phyloP scores from a whole-genome alignment of 805 yeast genomes.

The Wickerhamomyces hampshirensis region DNA sequence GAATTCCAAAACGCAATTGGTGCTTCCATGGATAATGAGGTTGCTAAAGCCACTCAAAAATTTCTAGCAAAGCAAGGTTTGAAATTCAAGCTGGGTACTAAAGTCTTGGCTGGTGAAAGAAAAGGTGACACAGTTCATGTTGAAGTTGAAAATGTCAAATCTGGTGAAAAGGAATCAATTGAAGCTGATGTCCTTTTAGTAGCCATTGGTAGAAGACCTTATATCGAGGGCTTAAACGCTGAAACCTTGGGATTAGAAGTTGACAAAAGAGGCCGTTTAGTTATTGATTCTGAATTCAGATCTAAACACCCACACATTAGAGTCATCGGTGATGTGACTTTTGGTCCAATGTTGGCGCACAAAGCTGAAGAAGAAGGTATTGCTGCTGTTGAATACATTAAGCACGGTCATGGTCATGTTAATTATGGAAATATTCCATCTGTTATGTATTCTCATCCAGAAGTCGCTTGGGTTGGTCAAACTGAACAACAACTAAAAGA shows the following conservation, averaged over 20 bases:
- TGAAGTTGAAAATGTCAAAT: conserved; percentile 85
- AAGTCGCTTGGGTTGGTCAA: conserved; percentile 99
- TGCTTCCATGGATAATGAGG: conserved; percentile 98
- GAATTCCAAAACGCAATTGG: conserved; percentile 91
- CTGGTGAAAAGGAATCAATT: conserved; percentile 70
- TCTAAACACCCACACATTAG: conserved; percentile 91
- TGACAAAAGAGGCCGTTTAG: conserved; percentile 89
- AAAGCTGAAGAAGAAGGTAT: conserved; percentile 99
- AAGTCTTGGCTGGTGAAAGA: conserved; percentile 82
- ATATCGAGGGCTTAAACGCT: conserved; percentile 81
- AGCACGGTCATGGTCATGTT: conserved; percentile 94
- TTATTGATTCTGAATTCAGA: conserved; percentile 90
- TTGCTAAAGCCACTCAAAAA: conserved; percentile 85
- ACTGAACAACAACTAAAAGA: conserved; percentile 92
- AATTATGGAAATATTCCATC: conserved; percentile 97
- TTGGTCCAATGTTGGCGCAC: conserved; percentile 99
- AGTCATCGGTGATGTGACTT: conserved; percentile 97
- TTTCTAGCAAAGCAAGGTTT: conserved; percentile 92
- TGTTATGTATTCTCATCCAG: conserved; percentile 99
- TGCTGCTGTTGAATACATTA: conserved; percentile 95
- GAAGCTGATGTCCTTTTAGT: conserved; percentile 93
- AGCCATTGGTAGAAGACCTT: conserved; percentile 99
- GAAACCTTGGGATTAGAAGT: conserved; percentile 86
- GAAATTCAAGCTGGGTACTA: conserved; percentile 87
- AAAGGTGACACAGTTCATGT: conserved; percentile 85